Base-by-base conservation (phyloP, 2,329 filamentous ascomycete genomes). In the Helminthosporium solani region DNA sequence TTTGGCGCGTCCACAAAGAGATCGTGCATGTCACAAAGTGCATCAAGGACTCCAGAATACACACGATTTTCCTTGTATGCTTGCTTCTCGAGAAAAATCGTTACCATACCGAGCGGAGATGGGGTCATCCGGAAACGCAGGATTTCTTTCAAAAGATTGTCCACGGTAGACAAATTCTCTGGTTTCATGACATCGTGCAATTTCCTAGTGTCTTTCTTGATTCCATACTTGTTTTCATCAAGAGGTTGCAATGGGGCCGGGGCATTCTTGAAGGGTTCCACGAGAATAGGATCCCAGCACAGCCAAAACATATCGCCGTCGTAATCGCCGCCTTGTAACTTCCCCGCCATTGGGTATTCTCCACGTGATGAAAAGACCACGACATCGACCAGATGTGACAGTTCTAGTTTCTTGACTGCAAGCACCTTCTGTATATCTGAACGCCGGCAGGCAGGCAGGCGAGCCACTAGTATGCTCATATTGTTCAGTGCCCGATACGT, bases 291-390 rank as follows among this genome's bases (percentile, higher is more conserved):
- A 21, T 91, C 86, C 85, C 86, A 92, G 58, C 85, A 89, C 0
- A 89, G 70, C 86, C 87, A 91, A 3, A 87, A 77, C n/a, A 73
- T 78, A 51, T 94, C 88, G 0, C 88, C 88, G 54, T 92, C 88
- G 51, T 90, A 92, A 58, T 92, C 88, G 0, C 88, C 88, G 0
- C 88, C 88, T 1, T 87, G 88, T 0, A 92, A 73, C 57, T 85
- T 84, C 7, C 82, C 79, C 0, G 87, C 88, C 0, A 90, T 75
- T 0, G 87, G 81, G 0, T 70, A 72, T 20, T 77, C 62, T 0
- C 87, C 87, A 48, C 78, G 80, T 0, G 74, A 75, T 0, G 88
- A 77, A 54, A 97, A 96, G 0, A 96, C 78, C 12, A 94, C 77
- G 1, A 96, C 84, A 56, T 96, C 86, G 49, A 86, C 86, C 0